Evolutionary conservation across 2,329 filamentous ascomycete genomes (phyloP).

Genomic region (Knoxdaviesia capensis): DNA sequence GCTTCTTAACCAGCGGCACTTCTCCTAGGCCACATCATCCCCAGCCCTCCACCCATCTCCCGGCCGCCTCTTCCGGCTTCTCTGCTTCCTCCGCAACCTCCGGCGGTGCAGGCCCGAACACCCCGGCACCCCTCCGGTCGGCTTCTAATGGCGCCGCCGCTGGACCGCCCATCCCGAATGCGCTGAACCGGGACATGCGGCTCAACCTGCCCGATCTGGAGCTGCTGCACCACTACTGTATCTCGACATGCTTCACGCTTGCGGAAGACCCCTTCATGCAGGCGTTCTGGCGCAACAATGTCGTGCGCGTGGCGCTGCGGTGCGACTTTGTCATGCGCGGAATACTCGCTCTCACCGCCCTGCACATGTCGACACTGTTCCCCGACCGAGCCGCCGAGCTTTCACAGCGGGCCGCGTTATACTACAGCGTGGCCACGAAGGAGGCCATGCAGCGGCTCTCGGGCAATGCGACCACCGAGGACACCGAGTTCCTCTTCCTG

Average conservation of each 20-base stretch:
- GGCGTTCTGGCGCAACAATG: conserved; percentile 23
- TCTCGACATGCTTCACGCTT: conserved; percentile 24
- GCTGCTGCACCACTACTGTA: conserved; percentile 29
- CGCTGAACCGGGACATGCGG: conserved; percentile 1
- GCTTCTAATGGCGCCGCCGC: background rate
- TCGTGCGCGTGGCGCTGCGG: conserved; percentile 23
- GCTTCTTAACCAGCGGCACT: conserved; percentile 5
- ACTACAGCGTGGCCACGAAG: conserved; percentile 11
- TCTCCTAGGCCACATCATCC: conserved; percentile 4
- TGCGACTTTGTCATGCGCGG: conserved; percentile 26
- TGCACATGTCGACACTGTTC: conserved; percentile 19
- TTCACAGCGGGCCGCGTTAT: conserved; percentile 5
- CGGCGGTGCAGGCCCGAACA: background rate
- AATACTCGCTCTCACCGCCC: conserved; percentile 26
- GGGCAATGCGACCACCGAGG: conserved; percentile 3
- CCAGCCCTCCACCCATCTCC: conserved; percentile 2
- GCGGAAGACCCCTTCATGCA: conserved; percentile 18
- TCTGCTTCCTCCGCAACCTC: background rate
- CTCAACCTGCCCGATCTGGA: conserved; percentile 24
- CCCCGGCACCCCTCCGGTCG: too few relatives aligned
- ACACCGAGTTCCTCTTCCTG: conserved; percentile 9
- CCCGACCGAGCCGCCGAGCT: conserved; percentile 6
- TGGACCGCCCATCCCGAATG: background rate
- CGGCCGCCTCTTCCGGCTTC: background rate
- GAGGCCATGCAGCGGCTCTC: conserved; percentile 10